phyloP scores from a whole-genome alignment of 305 asterid genomes.

The Striga hermonthica region DNA sequence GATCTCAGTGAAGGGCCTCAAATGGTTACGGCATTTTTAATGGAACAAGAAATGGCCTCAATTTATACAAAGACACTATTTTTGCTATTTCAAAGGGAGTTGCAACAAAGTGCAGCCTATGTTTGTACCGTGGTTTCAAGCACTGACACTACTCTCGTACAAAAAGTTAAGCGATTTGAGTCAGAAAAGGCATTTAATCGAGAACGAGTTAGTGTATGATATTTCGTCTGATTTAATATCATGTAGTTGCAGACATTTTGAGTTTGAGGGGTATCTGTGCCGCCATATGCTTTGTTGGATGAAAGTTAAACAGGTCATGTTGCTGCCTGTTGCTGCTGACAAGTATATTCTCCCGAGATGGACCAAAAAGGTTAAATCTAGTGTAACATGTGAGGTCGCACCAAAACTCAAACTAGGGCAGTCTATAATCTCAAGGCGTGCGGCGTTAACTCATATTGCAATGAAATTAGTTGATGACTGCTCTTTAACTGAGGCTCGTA shows the following conservation, averaged over 20 bases:
- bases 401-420: not conserved
- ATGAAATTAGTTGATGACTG: not conserved
- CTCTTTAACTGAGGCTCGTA: not conserved
- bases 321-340: not conserved
- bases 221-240: not conserved
- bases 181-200: not conserved
- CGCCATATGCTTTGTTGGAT: not conserved
- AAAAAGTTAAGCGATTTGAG: not conserved
- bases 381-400: not conserved
- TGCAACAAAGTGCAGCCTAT: slow-evolving; percentile 8
- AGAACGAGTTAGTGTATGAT: not conserved
- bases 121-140: not conserved
- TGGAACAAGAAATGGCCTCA: slow-evolving; percentile 1
- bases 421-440: not conserved
- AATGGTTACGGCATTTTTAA: not conserved
- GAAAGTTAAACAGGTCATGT: not conserved
- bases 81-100: slow-evolving; percentile 7
- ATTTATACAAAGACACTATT: slow-evolving; percentile 2
- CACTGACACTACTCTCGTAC: not conserved
- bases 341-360: too few species aligned
- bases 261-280: slow-evolving; percentile 1
- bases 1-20: not conserved
- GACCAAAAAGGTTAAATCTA: not conserved
- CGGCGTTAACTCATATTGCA: not conserved
- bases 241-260: not conserved